Evolutionary conservation across 257 asterid genomes (phyloP), one percentile per base, ranked within the genome.

Genomic region (Lantana camara): DNA sequence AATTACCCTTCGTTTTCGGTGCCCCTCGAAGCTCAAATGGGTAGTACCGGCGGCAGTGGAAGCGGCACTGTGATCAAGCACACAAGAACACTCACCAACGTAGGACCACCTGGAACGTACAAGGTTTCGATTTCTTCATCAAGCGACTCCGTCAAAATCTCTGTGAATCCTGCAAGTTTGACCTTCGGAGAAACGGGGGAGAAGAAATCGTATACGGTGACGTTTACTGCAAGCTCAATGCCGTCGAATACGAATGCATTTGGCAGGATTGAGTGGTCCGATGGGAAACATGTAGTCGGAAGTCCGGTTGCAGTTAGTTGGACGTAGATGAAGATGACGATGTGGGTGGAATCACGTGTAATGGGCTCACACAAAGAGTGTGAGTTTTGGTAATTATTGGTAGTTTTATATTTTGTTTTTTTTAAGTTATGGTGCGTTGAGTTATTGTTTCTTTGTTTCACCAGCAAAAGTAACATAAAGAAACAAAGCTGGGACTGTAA

Each of bases 1-100:
- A 93, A 93, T 40, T 93, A 93, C 90, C 99, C 96, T 46, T 93
- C 97, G 0, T 90, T 93, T 64, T 85, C 96, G 0, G 81, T 94
- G 1, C 16, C 82, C 4, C 74, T 82, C 4, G 69, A 63, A 13
- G 63, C 84, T 2, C 65, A 66, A 46, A 58, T 60, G 27, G 63
- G 75, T 24, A 68, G 77, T 0, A 56, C 65, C 4, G 64, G 52
- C 20, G 73, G 63, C 4, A 72, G 73, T 11, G 66, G 59, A 2
- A 56, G 65, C 22, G 47, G 73, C 2, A 55, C 73, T 0, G 81
- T 59, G 57, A 81, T 88, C 12, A 94, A 82, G 67, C 76, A 88
- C 88, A 80, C 87, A 0, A 75, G 97, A 30, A 88, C 95, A 0
- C 62, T 94, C 2, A 94, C 95, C 10, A 94, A 86, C 49, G 97